These are phyloP conservation scores for Skeletonema menzelii DNA, from an alignment of 108 stramenopile genomes.

Conservation along the genomic window DNA sequence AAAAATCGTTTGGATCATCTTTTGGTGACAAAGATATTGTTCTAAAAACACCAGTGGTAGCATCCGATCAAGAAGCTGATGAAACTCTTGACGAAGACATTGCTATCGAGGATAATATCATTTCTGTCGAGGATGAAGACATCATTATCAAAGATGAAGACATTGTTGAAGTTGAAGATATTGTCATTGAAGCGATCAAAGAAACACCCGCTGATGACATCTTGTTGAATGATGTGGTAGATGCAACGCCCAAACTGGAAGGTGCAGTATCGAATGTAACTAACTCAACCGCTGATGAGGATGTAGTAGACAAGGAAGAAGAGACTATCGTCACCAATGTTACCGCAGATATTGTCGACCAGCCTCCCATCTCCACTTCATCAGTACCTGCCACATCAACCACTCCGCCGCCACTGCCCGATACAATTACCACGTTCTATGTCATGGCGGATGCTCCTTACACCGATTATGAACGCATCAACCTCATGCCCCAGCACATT, in stretches of 20 bases:
- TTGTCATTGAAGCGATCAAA: not conserved
- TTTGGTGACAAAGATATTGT: not conserved
- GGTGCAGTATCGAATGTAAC: not conserved
- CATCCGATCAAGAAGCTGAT: no score
- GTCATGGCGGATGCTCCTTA: conserved; percentile 72
- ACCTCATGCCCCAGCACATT: conserved; percentile 45
- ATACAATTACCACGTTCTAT: conserved; percentile 53
- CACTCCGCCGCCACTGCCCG: not conserved
- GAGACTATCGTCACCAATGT: not conserved
- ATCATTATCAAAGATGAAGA: no score
- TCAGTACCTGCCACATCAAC: not conserved
- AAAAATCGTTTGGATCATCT: not conserved
- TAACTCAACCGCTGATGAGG: not conserved
- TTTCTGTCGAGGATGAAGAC: not conserved
- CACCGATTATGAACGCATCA: conserved; percentile 37
- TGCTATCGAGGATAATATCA: not conserved
- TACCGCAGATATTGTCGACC: no score
- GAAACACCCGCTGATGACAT: not conserved
- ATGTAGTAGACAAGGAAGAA: not conserved
- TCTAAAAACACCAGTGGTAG: not conserved
- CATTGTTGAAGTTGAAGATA: not conserved
- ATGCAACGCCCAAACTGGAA: not conserved
- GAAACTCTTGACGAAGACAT: not conserved
- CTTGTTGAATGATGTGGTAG: not conserved
- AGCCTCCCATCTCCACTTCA: not conserved